Percentiles rank a stretch among this genome's conserved stretches.
Evolutionary conservation across 169 alveolate genomes (phyloP).

Genomic region (Plasmodium yoelii): DNA sequence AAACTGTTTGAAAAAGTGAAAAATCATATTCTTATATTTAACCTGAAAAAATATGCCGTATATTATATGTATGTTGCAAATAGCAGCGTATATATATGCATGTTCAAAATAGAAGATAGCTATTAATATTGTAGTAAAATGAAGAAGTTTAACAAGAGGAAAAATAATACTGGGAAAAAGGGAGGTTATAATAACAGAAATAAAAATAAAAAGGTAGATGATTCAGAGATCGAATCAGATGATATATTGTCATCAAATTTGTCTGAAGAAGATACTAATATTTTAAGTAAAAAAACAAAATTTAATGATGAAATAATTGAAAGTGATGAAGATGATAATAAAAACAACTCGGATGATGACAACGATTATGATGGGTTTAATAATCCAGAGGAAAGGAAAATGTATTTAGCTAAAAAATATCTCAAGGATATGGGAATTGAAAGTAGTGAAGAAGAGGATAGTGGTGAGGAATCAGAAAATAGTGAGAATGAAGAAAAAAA

Average conservation of each 20-base stretch:
- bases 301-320: conserved; percentile 8
- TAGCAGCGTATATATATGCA: no score
- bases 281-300: conserved; percentile 20
- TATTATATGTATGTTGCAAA: no score
- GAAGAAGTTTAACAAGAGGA: conserved; percentile 58
- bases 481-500: conserved; percentile 17
- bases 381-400: conserved; percentile 73
- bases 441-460: conserved; percentile 33
- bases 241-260: conserved; percentile 44
- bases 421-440: conserved; percentile 57
- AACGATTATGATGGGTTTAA: conserved; percentile 32
- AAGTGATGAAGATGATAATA: conserved; percentile 8
- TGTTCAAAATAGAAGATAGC: no score
- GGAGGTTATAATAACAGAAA: conserved; percentile 6
- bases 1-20: no score
- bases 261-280: conserved; percentile 16
- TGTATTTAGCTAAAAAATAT: conserved; percentile 67
- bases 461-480: conserved; percentile 12
- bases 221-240: conserved; percentile 70
- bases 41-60: no score
- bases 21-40: no score
- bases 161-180: conserved; percentile 16
- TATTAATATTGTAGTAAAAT: background rate
- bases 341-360: conserved; percentile 11
- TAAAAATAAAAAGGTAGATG: background rate